phyloP scores from a whole-genome alignment of 495 filamentous ascomycete species.

The Hypoxylon lienhwacheense region DNA sequence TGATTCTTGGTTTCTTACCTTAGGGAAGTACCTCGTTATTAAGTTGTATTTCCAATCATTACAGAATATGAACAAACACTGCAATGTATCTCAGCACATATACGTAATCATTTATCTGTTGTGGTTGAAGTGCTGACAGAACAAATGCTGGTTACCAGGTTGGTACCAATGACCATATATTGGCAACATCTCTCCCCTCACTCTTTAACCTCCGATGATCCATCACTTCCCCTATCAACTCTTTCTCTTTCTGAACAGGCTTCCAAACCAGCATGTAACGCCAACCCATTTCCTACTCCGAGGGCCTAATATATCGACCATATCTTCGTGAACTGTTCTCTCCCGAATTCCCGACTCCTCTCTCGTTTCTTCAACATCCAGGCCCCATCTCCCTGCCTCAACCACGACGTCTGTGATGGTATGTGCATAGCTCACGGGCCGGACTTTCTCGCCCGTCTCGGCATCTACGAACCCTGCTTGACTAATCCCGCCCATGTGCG shows the following conservation, averaged over 20 bases:
- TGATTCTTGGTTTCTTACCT: too few relatives aligned
- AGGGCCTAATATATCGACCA: conserved; percentile 54
- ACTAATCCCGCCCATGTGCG: conserved; percentile 64
- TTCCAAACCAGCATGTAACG: conserved; percentile 65
- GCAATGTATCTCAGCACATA: too few relatives aligned
- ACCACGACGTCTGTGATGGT: conserved; percentile 55
- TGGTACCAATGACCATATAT: too few relatives aligned
- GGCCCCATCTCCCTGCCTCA: conserved; percentile 56
- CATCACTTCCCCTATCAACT: not conserved
- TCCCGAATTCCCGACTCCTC: conserved; percentile 42
- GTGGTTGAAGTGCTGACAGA: too few relatives aligned
- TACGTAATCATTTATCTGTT: too few relatives aligned
- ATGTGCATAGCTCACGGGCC: conserved; percentile 64
- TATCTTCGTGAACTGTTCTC: conserved; percentile 54
- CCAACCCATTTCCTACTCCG: conserved; percentile 73
- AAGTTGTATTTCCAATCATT: too few relatives aligned
- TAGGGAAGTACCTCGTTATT: too few relatives aligned
- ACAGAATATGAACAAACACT: too few relatives aligned
- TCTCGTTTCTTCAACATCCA: conserved; percentile 47
- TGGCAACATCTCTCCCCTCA: too few relatives aligned
- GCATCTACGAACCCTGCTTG: conserved; percentile 70
- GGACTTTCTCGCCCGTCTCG: conserved; percentile 60
- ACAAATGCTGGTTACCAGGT: too few relatives aligned
- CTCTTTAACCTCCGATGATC: too few relatives aligned
- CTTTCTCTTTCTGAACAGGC: conserved; percentile 54